phyloP scores from a whole-genome alignment of 345 rosid species.

The thale cress (Arabidopsis thaliana) region TAIR10.1 NC_003070.9:8619501-8620000 shows the following conservation, averaged over 20 bases:
- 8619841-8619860: not conserved
- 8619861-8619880: conserved; percentile 62
- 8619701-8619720: conserved; percentile 55
- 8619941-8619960: not conserved
- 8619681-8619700: conserved; percentile 49
- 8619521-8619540: conserved; percentile 66
- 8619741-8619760: not conserved
- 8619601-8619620: conserved; percentile 68
- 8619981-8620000: conserved; percentile 7
- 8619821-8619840: not conserved
- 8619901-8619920: conserved; percentile 91
- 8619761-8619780: conserved; percentile 7
- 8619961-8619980: not conserved
- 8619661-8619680: conserved; percentile 55
- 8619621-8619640: conserved; percentile 70
- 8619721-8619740: conserved; percentile 25
- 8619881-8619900: conserved; percentile 94
- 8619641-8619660: conserved; percentile 68
- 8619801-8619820: not conserved
- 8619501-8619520: conserved; percentile 62
- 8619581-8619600: conserved; percentile 53
- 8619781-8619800: conserved; percentile 33
- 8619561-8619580: conserved; percentile 90
- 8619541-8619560: conserved; percentile 74
- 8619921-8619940: conserved; percentile 71